phyloP scores from a whole-genome alignment of 257 asterid species.

The Orobanche coerulescens region DNA sequence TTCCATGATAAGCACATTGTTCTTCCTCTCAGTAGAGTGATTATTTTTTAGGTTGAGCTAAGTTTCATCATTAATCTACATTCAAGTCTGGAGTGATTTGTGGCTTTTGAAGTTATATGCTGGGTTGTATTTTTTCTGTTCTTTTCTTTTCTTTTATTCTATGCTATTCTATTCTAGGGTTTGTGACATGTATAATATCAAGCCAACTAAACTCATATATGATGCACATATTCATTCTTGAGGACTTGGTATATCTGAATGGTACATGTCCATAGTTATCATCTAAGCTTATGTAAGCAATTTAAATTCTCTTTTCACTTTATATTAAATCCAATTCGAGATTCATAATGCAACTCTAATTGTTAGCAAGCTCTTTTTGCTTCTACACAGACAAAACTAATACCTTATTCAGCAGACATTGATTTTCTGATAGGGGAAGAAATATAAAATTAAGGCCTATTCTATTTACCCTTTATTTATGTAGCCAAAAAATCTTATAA shows the following conservation, averaged over 20 bases:
- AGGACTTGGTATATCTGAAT: neutral
- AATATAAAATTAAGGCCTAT: too few relatives aligned
- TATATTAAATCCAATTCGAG: neutral
- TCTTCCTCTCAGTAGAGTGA: neutral
- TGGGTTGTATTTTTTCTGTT: too few relatives aligned
- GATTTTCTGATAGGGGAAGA: too few relatives aligned
- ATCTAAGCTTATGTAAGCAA: constrained; percentile 7
- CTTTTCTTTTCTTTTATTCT: neutral
- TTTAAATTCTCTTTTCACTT: neutral
- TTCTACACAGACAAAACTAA: neutral
- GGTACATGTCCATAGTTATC: neutral
- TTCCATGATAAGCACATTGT: constrained; percentile 4
- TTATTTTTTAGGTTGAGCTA: neutral
- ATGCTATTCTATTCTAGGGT: too few relatives aligned
- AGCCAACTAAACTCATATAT: neutral
- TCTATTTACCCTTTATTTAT: neutral
- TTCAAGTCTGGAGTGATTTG: neutral
- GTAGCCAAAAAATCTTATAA: neutral
- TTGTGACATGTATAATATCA: neutral
- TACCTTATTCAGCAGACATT: neutral
- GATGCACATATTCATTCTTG: neutral
- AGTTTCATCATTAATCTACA: neutral
- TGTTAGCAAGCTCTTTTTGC: constrained; percentile 6
- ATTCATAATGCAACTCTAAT: neutral
- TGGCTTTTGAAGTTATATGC: neutral